phyloP scores from a whole-genome alignment of 371 early-diverging fungal genomes.

The Mycotypha africana region DNA sequence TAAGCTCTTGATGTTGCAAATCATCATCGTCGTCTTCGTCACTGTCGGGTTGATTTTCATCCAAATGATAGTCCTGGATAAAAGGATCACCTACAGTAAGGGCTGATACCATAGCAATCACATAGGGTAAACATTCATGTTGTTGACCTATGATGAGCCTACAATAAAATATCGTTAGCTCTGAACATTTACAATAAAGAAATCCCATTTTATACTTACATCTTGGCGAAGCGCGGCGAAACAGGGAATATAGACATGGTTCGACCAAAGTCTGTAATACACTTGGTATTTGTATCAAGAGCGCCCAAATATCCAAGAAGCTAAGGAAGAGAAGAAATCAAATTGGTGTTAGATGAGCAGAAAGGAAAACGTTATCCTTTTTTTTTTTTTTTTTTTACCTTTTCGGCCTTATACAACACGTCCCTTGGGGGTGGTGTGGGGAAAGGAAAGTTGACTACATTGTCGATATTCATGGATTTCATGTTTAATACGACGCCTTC shows the following conservation, averaged over 20 bases:
- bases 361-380: no score
- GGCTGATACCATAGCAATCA: constrained; percentile 87
- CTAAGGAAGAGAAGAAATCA: no score
- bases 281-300: constrained; percentile 54
- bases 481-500: constrained; percentile 94
- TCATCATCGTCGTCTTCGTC: constrained; percentile 45
- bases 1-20: constrained; percentile 29
- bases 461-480: constrained; percentile 94
- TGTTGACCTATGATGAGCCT: constrained; percentile 84
- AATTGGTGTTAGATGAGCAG: no score
- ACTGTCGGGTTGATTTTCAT: constrained; percentile 40
- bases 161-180: no score
- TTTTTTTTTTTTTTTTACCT: constrained; percentile 13
- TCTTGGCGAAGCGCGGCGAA: constrained; percentile 90
- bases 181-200: neutral
- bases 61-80: constrained; percentile 60
- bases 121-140: constrained; percentile 76
- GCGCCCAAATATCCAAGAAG: constrained; percentile 71
- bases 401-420: constrained; percentile 68
- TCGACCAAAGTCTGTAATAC: constrained; percentile 85
- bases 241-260: constrained; percentile 93
- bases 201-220: constrained; percentile 42
- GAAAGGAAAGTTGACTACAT: constrained; percentile 96
- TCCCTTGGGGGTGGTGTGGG: constrained; percentile 75
- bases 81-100: constrained; percentile 93